These are phyloP conservation scores for Speleostelium caveatum DNA, from an alignment of 78 protist genomes.

Conservation along the genomic window DNA sequence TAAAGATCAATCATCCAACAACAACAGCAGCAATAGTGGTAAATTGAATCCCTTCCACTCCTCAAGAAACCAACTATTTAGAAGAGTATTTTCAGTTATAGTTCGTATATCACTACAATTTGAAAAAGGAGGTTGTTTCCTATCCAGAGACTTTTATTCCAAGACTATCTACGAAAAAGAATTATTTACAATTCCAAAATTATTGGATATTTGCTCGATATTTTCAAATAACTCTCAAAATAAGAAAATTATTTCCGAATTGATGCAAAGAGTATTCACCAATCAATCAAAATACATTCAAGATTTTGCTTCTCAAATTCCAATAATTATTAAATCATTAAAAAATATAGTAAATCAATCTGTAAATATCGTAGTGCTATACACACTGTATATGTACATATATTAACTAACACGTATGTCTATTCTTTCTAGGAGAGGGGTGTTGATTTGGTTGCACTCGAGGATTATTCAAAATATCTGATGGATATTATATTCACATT, in stretches of 20 bases:
- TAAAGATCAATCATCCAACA: not conserved
- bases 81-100: slow-evolving; percentile 19
- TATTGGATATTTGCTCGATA: slow-evolving; percentile 38
- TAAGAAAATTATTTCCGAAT: not conserved
- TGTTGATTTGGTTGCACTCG: slow-evolving; percentile 41
- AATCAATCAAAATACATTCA: slow-evolving; percentile 18
- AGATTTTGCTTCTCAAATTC: not conserved
- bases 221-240: not conserved
- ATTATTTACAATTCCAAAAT: slow-evolving; percentile 39
- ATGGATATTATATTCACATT: slow-evolving; percentile 35
- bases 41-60: not conserved
- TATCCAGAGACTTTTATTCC: slow-evolving; percentile 32
- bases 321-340: slow-evolving; percentile 6
- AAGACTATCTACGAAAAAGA: not conserved
- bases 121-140: slow-evolving; percentile 19
- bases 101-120: slow-evolving; percentile 31
- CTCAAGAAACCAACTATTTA: slow-evolving; percentile 13
- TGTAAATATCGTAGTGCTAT: not conserved
- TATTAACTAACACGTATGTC: not conserved
- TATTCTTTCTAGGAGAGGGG: not conserved
- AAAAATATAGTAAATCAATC: slow-evolving; percentile 7
- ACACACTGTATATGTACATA: not conserved
- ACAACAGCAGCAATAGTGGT: not conserved
- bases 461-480: slow-evolving; percentile 28
- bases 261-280: slow-evolving; percentile 31